These are phyloP conservation scores for Musa itinerans DNA, from an alignment of 176 grass and related monocot genomes.

Conservation along the genomic window DNA sequence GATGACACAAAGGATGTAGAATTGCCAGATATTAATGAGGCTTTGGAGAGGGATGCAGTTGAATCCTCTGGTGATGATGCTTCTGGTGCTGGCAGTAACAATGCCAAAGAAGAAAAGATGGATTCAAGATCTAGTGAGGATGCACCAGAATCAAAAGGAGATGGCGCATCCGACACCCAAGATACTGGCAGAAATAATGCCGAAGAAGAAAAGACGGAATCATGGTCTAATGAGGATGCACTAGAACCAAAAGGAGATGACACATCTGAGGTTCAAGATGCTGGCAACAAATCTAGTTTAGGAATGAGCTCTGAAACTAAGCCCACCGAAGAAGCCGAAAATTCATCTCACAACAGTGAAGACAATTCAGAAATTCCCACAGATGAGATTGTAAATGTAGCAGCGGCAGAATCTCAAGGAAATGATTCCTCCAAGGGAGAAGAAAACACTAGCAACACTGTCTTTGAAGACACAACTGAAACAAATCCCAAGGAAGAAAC, in stretches of 20 bases:
- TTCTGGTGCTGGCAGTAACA: not conserved
- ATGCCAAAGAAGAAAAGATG: not conserved
- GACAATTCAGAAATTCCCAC: not conserved
- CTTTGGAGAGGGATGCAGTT: not conserved
- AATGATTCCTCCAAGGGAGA: not conserved
- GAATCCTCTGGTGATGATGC: not conserved
- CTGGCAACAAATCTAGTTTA: not conserved
- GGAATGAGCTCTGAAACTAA: not conserved
- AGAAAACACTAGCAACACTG: not conserved
- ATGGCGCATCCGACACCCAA: not conserved
- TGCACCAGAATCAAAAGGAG: not conserved
- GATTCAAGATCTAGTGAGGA: not conserved
- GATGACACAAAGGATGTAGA: not conserved
- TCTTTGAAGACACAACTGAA: conserved; percentile 2
- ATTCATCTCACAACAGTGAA: not conserved
- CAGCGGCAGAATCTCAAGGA: conserved; percentile 1
- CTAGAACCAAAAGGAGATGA: not conserved
- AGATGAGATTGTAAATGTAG: not conserved
- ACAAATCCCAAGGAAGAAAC: conserved; percentile 1
- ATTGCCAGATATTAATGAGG: not conserved
- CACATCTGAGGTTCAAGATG: not conserved
- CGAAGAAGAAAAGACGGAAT: not conserved
- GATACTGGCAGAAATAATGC: not conserved
- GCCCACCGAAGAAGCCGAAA: not conserved
- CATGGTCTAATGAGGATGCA: not conserved